Evolutionary conservation across 345 rosid genomes (phyloP), one percentile per base, ranked within the genome.

Genomic region (Eutrema japonicum): DNA sequence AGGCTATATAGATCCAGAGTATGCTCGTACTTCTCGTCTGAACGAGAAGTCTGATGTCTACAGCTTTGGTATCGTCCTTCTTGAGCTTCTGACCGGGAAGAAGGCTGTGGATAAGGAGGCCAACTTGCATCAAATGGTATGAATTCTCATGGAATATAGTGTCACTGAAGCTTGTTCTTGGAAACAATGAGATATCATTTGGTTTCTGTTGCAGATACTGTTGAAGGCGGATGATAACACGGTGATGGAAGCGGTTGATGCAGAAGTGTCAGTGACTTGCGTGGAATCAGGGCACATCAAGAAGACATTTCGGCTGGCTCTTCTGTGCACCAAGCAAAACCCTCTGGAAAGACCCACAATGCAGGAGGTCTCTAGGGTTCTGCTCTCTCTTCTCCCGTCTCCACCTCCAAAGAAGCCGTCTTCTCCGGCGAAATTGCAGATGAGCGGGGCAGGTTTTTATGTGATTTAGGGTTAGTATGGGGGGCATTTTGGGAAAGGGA

Each of bases 1-100:
- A 9, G 99, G 99, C 62, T 96, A 96, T 63, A 96, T 96, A 7
- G 99, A 96, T 32, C 99, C 99, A 0, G 99, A 90, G 78, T 96
- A 96, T 83, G 99, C 99, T 6, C 83, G 91, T 10, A 96, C 97
- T 5, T 90, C 97, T 0, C 85, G 93, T 35, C 81, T 92, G 35
- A 96, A 82, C 37, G 99, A 96, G 66, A 96, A 90, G 52, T 96
- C 99, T 4, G 99, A 96, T 84, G 84, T 96, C 16, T 96, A 96
- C 68, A 96, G 99, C 83, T 96, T 96, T 9, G 99, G 99, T 9
- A 68, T 96, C 57, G 99, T 96, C 42, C 92, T 96, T 43, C 85
- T 96, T 35, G 99, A 96, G 87, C 90, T 96, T 73, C 79, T 92
- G 48, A 96, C 99, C 0, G 99, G 99, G 43, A 96, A 89, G 80